These are phyloP conservation scores for Pichia thaimueangensis DNA, from an alignment of 805 yeast species.

Conservation along the genomic window DNA sequence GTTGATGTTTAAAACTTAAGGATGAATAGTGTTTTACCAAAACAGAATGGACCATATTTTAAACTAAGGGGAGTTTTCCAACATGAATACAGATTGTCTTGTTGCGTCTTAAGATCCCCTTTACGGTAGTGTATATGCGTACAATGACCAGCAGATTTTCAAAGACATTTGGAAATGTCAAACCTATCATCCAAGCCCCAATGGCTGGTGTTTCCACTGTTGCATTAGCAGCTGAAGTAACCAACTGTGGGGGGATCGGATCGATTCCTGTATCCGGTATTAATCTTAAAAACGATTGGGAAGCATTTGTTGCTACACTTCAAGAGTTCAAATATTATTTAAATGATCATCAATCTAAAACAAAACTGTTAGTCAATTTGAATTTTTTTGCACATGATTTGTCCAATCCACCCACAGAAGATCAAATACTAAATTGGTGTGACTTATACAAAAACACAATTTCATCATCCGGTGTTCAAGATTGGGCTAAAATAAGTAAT, in stretches of 20 bases:
- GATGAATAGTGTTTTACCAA: no score
- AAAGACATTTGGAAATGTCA: no score
- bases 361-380: neutral
- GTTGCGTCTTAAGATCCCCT: no score
- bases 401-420: neutral
- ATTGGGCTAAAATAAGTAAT: neutral
- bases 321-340: neutral
- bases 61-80: no score
- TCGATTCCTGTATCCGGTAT: neutral
- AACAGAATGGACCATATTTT: no score
- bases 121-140: no score
- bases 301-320: neutral
- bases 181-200: slow-evolving; percentile 4
- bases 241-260: neutral
- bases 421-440: neutral
- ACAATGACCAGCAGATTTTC: no score
- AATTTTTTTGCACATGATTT: neutral
- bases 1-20: no score
- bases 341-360: no score
- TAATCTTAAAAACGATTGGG: neutral
- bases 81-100: no score
- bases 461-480: neutral
- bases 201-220: slow-evolving; percentile 1
- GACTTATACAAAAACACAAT: neutral
- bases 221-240: neutral